These are phyloP conservation scores for Ophiocordyceps camponoti-saundersi DNA, from an alignment of 2,329 filamentous ascomycete species.

Conservation along the genomic window DNA sequence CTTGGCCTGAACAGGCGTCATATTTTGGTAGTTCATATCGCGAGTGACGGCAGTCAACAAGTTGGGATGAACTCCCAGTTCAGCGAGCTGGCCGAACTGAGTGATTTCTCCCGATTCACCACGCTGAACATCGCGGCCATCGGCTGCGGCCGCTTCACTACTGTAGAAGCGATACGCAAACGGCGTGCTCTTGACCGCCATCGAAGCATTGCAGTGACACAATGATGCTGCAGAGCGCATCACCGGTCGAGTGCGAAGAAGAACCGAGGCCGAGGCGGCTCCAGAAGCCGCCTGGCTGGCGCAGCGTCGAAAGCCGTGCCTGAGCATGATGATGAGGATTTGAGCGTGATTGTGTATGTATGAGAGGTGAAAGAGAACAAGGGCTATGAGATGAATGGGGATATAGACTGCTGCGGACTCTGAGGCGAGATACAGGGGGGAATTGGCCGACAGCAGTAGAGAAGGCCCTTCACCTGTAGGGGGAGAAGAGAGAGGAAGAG, in stretches of 20 bases:
- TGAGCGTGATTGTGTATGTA: neutral
- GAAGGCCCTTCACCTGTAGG: neutral
- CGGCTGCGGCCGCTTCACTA: slow-evolving; percentile 16
- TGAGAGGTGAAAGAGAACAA: neutral
- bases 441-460: neutral
- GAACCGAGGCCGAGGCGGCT: slow-evolving; percentile 11
- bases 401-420: neutral
- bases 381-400: neutral
- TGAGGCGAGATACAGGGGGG: neutral
- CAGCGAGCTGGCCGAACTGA: slow-evolving; percentile 26
- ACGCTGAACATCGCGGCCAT: slow-evolving; percentile 3
- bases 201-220: slow-evolving; percentile 4
- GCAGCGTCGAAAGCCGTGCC: slow-evolving; percentile 21
- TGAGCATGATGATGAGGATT: slow-evolving; percentile 12
- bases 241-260: slow-evolving; percentile 12
- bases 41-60: slow-evolving; percentile 53
- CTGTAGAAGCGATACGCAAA: slow-evolving; percentile 19
- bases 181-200: slow-evolving; percentile 6
- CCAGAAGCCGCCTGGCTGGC: slow-evolving; percentile 17
- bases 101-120: slow-evolving; percentile 11
- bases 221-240: slow-evolving; percentile 9
- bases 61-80: slow-evolving; percentile 39
- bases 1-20: slow-evolving; percentile 83
- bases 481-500: neutral
- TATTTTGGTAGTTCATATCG: slow-evolving; percentile 60